Conservation (phyloP, 2,329 filamentous ascomycete species). For the Paecilomyces formosus region DNA sequence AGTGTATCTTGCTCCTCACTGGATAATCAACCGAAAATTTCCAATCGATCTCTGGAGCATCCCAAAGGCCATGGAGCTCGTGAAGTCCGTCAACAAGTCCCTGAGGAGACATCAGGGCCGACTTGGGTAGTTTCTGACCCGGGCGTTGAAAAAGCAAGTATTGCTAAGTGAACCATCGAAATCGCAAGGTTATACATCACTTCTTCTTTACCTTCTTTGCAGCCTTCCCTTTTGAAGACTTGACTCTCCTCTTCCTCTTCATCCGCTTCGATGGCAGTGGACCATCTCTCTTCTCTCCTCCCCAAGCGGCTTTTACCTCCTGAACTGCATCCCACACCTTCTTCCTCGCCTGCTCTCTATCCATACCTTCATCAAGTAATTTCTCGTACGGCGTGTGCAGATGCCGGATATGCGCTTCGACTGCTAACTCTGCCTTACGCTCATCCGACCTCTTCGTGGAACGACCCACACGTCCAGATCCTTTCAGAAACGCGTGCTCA, state of each 20-base stretch:
- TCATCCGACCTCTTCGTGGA: constrained; percentile 23
- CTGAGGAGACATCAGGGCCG: too few relatives aligned
- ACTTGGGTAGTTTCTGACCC: too few relatives aligned
- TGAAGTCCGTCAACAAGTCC: too few relatives aligned
- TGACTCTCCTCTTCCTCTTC: not conserved
- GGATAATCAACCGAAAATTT: too few relatives aligned
- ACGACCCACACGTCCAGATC: constrained; percentile 34
- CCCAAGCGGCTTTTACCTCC: constrained; percentile 22
- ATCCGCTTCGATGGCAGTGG: not conserved
- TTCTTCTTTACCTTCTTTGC: not conserved
- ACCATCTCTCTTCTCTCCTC: constrained; percentile 1
- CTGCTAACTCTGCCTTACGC: constrained; percentile 29
- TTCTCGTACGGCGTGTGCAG: constrained; percentile 33
- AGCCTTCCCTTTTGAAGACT: not conserved
- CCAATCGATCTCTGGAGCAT: too few relatives aligned
- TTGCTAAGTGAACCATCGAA: not conserved
- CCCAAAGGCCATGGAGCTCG: too few relatives aligned
- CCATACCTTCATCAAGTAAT: constrained; percentile 18
- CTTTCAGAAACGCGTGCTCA: constrained; percentile 33
- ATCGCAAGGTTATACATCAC: not conserved
- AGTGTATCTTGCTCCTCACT: too few relatives aligned
- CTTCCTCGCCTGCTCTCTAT: constrained; percentile 21
- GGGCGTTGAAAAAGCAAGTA: too few relatives aligned
- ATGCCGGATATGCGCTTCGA: constrained; percentile 39
- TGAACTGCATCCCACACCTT: constrained; percentile 22